Conservation (phyloP, 164 flowering plant genomes). For the Magnolia changhungtana region DNA sequence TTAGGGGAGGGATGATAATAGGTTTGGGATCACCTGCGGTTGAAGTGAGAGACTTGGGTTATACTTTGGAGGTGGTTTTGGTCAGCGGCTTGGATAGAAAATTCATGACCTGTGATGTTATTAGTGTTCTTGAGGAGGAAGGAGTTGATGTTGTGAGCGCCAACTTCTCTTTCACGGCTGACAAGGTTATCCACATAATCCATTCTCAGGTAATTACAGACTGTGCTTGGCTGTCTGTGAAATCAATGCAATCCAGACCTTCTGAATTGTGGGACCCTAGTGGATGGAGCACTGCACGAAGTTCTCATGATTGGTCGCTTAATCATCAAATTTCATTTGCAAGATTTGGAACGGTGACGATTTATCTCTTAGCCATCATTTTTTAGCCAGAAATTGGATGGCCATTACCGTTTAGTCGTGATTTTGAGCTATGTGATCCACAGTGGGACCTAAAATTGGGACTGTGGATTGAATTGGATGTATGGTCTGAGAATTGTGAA, state of each 20-base stretch:
- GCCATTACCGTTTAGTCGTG: no score
- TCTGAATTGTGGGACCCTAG: no score
- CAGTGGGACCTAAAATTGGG: no score
- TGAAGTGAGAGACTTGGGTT: constrained; percentile 42
- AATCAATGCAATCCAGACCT: no score
- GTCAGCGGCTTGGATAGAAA: constrained; percentile 33
- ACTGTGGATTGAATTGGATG: no score
- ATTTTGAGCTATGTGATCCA: no score
- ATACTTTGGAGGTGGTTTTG: constrained; percentile 38
- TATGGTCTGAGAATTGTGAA: no score
- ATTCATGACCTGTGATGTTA: constrained; percentile 37
- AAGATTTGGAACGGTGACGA: background rate
- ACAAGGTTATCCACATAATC: constrained; percentile 34
- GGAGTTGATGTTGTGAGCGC: constrained; percentile 50
- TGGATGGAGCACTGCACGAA: no score
- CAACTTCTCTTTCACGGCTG: constrained; percentile 27
- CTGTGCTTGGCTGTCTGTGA: no score
- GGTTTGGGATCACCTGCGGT: constrained; percentile 29
- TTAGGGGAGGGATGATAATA: background rate
- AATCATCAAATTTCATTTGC: background rate
- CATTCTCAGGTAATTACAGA: constrained; percentile 40
- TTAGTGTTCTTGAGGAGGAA: constrained; percentile 41
- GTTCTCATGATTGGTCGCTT: background rate
- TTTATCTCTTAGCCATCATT: background rate
- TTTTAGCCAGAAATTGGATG: no score